Conservation (phyloP, 2,329 filamentous ascomycete species). For the Trichoderma sp. region DNA sequence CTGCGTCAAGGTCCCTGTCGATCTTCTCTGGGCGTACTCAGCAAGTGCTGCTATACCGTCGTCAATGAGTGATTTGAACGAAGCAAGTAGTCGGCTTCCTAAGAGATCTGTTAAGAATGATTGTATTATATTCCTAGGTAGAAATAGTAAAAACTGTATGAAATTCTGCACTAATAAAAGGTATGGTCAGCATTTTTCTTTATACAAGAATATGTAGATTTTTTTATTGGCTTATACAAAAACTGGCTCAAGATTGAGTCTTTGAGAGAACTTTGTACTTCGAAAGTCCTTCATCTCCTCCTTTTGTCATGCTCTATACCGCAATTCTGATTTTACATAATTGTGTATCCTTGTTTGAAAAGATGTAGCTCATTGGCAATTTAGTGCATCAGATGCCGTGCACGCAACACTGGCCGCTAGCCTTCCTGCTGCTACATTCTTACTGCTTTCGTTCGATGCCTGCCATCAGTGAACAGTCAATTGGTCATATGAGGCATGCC, state of each 20-base stretch:
- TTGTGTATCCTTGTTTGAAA: background rate
- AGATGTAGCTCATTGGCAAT: too few species aligned
- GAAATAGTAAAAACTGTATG: background rate
- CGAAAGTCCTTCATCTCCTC: background rate
- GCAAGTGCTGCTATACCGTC: background rate
- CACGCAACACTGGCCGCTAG: background rate
- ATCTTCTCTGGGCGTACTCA: background rate
- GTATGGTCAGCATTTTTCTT: background rate
- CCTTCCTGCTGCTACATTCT: background rate
- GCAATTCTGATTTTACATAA: background rate
- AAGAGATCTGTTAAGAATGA: background rate
- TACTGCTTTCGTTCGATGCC: background rate
- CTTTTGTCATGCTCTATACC: background rate
- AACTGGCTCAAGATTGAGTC: background rate
- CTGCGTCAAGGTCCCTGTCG: background rate
- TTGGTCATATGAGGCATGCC: background rate
- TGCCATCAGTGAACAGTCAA: background rate
- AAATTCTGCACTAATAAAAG: background rate
- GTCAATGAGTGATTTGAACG: background rate
- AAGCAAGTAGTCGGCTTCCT: background rate
- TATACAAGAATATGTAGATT: too few species aligned
- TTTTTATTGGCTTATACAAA: background rate
- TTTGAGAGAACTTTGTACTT: background rate
- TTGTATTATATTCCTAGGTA: background rate
- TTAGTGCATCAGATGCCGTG: background rate